A percentile compares a stretch with the other conserved stretches of the same genome.
Conservation (phyloP, 805 yeast species). For the Debaryomyces tyrocola region DNA sequence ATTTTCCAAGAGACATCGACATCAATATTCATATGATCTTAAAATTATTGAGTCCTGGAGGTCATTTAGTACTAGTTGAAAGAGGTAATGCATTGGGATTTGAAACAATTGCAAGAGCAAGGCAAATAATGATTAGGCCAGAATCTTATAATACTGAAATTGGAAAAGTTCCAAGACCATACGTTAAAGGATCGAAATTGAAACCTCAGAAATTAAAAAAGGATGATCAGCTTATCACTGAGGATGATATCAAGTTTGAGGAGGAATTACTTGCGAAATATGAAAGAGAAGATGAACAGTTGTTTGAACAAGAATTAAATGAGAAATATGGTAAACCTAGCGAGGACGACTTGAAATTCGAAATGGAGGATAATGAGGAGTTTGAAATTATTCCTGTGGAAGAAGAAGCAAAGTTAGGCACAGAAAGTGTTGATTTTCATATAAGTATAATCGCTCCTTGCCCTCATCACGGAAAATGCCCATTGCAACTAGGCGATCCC, state of each 20-base stretch:
- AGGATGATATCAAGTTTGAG: conserved; percentile 34
- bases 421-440: conserved; percentile 45
- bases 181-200: conserved; percentile 48
- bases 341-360: conserved; percentile 48
- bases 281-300: conserved; percentile 20
- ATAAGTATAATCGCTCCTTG: conserved; percentile 84
- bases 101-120: conserved; percentile 84
- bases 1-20: conserved; percentile 76
- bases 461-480: conserved; percentile 82
- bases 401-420: conserved; percentile 6
- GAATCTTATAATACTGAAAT: conserved; percentile 55
- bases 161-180: conserved; percentile 72
- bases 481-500: conserved; percentile 78
- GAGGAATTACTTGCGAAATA: conserved; percentile 26
- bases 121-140: conserved; percentile 89
- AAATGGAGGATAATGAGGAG: conserved; percentile 40
- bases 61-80: conserved; percentile 77
- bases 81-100: conserved; percentile 89
- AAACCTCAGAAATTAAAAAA: conserved; percentile 40
- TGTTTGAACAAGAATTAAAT: conserved; percentile 30
- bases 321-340: conserved; percentile 42
- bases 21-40: conserved; percentile 59
- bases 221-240: conserved; percentile 36
- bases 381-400: conserved; percentile 25
- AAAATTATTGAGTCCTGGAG: conserved; percentile 68